phyloP scores from a whole-genome alignment of 345 rosid genomes.

The Moricandia moricandioides region DNA sequence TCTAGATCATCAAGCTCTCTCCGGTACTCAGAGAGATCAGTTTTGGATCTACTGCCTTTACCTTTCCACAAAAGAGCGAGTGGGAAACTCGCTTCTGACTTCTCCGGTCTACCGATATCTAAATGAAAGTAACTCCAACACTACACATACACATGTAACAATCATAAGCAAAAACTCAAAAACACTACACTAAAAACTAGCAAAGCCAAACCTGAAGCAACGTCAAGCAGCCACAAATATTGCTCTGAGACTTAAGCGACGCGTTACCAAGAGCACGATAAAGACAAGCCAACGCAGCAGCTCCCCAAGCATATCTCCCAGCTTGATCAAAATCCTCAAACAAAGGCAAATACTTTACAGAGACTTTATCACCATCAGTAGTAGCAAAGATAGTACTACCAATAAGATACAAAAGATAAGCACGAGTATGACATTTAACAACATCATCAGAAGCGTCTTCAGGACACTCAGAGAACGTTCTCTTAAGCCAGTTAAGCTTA shows the following conservation, averaged over 20 bases:
- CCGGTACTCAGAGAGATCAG: slow-evolving; percentile 58
- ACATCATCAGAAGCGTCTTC: slow-evolving; percentile 52
- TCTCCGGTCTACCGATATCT: slow-evolving; percentile 60
- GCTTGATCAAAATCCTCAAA: slow-evolving; percentile 64
- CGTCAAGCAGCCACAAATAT: slow-evolving; percentile 75
- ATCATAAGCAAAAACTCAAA: neutral
- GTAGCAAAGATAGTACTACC: slow-evolving; percentile 83
- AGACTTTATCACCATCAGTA: slow-evolving; percentile 77
- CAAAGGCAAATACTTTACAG: slow-evolving; percentile 75
- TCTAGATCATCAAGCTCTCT: slow-evolving; percentile 60
- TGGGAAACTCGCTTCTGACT: slow-evolving; percentile 53
- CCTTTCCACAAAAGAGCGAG: slow-evolving; percentile 72
- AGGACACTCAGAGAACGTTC: slow-evolving; percentile 58
- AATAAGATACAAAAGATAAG: slow-evolving; percentile 66
- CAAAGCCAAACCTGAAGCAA: slow-evolving; percentile 56
- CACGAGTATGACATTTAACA: slow-evolving; percentile 55
- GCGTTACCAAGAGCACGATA: slow-evolving; percentile 55
- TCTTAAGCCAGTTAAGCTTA: slow-evolving; percentile 76
- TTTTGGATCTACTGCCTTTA: slow-evolving; percentile 60
- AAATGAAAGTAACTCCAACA: slow-evolving; percentile 85
- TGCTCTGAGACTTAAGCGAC: slow-evolving; percentile 68
- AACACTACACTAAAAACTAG: too few species aligned
- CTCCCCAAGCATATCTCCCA: slow-evolving; percentile 74
- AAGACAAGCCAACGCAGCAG: slow-evolving; percentile 68
- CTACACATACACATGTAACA: slow-evolving; percentile 24